Evolutionary conservation across 2,329 filamentous ascomycete genomes (phyloP), one percentile per base, ranked within the genome.

Genomic region (Hymenoscyphus albidus): DNA sequence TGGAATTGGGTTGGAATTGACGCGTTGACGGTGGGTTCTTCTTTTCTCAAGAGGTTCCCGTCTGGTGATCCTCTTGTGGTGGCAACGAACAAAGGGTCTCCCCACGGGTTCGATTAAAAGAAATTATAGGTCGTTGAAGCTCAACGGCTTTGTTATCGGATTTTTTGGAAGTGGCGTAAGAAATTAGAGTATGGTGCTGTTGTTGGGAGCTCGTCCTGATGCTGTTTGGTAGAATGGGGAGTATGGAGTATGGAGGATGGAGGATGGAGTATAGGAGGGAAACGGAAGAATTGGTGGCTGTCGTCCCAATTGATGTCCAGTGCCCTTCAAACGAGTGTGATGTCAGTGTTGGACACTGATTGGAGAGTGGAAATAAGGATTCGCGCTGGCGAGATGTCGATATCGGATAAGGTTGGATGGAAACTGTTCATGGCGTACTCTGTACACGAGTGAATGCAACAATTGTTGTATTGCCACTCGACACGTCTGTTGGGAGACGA

Each of bases 321-420:
- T 51, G 44, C 44, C 44, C 44, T 27, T 51, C 44, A 27, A 51
- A 51, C 44, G 44, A 51, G 44, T 51, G 44, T 51, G 44, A 51
- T 51, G 44, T 51, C 44, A 51, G 44, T 35, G 35, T 51, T 12
- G 44, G 9, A 18, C 44, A 51, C n/a, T 51, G 44, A 51, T 22
- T 51, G 44, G 44, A 51, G n/a, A 22, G n/a, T 22, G 18, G 44
- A 51, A 27, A 51, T 27, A 18, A 51, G 44, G 44, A 51, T 51
- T 51, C n/a, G 44, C 44, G 44, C 22, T 22, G 44, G 44, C 7
- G 44, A 51, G 44, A 51, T 9, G 44, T 51, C 42, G 42, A 44
- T 9, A 44, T n/a, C 16, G n/a, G 42, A 44, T 44, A 16, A 44
- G n/a, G 44, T 51, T 51, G 44, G 10, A 18, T 51, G 18, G 44